Conservation (phyloP, 306 rosid genomes). For the Cyamopsis tetragonoloba region DNA sequence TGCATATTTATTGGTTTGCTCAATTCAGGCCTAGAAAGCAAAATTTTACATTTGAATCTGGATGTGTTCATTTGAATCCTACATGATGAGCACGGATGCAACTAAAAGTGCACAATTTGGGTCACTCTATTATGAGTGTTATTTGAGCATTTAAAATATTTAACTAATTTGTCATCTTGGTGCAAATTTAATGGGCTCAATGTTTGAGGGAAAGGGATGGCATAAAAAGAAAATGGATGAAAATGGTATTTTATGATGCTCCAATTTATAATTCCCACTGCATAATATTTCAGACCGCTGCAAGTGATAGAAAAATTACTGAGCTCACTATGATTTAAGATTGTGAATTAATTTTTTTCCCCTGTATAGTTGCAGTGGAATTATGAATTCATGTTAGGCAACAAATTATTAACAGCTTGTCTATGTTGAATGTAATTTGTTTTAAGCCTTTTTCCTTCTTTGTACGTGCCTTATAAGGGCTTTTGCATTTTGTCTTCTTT, state of each 20-base stretch:
- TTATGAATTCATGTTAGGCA: neutral
- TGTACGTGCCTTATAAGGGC: neutral
- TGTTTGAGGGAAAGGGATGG: slow-evolving; percentile 15
- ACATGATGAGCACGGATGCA: neutral
- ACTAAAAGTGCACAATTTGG: neutral
- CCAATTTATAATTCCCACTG: neutral
- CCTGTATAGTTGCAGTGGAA: neutral
- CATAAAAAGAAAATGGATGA: neutral
- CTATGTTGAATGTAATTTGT: neutral
- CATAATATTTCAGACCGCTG: neutral
- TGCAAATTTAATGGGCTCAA: neutral
- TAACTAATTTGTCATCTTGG: slow-evolving; percentile 1
- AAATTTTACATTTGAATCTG: neutral
- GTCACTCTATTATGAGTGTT: neutral
- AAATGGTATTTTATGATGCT: neutral
- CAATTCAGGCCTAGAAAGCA: neutral
- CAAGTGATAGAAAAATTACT: neutral
- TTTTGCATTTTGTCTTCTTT: neutral
- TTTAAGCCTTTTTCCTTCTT: neutral
- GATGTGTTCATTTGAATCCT: neutral
- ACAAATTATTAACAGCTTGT: neutral
- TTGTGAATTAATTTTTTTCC: neutral
- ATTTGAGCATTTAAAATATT: neutral
- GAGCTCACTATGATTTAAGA: neutral
- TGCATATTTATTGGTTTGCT: neutral